Evolutionary conservation across 139 green algal species (phyloP).

Genomic region (Chlamydomonas asymmetrica): DNA sequence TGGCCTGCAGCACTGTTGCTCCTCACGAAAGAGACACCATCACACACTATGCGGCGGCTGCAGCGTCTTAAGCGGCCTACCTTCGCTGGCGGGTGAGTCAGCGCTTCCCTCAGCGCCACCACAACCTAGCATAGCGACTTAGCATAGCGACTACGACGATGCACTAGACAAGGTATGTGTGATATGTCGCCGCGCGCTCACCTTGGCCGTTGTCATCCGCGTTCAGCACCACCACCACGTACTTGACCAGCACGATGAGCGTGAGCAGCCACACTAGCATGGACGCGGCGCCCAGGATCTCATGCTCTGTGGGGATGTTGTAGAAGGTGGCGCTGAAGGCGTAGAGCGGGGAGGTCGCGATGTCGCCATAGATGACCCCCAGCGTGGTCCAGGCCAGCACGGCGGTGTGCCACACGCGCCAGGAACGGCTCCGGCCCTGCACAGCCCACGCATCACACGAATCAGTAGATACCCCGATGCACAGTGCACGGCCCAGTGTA

Average conservation of each 20-base stretch:
- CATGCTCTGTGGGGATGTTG: neutral
- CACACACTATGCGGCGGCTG: too few relatives aligned
- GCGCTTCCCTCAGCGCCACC: too few relatives aligned
- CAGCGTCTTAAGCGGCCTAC: too few relatives aligned
- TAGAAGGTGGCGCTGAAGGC: constrained; percentile 49
- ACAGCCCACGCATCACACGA: too few relatives aligned
- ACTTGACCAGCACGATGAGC: constrained; percentile 58
- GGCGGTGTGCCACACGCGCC: neutral
- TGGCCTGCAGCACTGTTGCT: too few relatives aligned
- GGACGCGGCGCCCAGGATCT: constrained; percentile 52
- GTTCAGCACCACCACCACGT: constrained; percentile 62
- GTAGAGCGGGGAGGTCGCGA: constrained; percentile 73
- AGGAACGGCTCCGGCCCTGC: too few relatives aligned
- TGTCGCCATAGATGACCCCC: constrained; percentile 47
- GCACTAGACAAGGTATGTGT: neutral
- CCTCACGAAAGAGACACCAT: too few relatives aligned
- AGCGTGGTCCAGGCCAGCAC: constrained; percentile 10
- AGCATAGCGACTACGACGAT: too few relatives aligned
- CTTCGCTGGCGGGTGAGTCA: too few relatives aligned
- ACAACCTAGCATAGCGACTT: too few relatives aligned
- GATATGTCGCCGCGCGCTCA: constrained; percentile 1
- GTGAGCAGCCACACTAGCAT: constrained; percentile 80
- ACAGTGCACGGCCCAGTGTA: too few relatives aligned
- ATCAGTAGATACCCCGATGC: too few relatives aligned
- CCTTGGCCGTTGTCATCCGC: constrained; percentile 76